Conservation (phyloP, 441 rosid genomes). For the Gossypium gossypioides region DNA sequence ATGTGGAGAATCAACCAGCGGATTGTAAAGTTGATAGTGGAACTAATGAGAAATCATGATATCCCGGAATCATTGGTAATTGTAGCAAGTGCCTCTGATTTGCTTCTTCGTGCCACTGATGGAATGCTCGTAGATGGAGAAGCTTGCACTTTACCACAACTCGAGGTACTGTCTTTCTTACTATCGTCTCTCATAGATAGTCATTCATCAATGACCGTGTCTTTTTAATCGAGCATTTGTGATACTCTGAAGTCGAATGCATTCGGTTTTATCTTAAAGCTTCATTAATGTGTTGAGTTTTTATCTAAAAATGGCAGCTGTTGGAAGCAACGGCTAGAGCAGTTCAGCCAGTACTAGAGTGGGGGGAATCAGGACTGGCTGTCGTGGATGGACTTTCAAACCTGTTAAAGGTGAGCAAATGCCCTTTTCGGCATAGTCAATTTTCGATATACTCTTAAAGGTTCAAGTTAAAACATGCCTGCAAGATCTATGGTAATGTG, state of each 20-base stretch:
- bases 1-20: conserved; percentile 95
- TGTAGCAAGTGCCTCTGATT: conserved; percentile 88
- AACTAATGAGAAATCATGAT: conserved; percentile 90
- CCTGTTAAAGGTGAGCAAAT: conserved; percentile 63
- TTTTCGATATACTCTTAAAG: conserved; percentile 1
- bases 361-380: conserved; percentile 88
- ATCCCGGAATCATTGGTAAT: conserved; percentile 79
- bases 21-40: conserved; percentile 75
- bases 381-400: conserved; percentile 91
- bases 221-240: neutral
- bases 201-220: neutral
- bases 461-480: neutral
- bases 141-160: conserved; percentile 94
- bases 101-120: conserved; percentile 92
- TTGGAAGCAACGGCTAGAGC: conserved; percentile 98
- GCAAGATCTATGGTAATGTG: conserved; percentile 11
- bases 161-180: conserved; percentile 50
- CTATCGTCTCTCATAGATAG: neutral
- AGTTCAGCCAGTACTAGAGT: conserved; percentile 62
- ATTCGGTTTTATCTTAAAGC: neutral
- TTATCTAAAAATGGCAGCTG: conserved; percentile 40
- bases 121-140: conserved; percentile 98
- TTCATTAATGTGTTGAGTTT: neutral
- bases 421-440: neutral
- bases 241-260: neutral